Evolutionary conservation across 2,329 filamentous ascomycete genomes (phyloP).

Genomic region (Diaporthe capsici): DNA sequence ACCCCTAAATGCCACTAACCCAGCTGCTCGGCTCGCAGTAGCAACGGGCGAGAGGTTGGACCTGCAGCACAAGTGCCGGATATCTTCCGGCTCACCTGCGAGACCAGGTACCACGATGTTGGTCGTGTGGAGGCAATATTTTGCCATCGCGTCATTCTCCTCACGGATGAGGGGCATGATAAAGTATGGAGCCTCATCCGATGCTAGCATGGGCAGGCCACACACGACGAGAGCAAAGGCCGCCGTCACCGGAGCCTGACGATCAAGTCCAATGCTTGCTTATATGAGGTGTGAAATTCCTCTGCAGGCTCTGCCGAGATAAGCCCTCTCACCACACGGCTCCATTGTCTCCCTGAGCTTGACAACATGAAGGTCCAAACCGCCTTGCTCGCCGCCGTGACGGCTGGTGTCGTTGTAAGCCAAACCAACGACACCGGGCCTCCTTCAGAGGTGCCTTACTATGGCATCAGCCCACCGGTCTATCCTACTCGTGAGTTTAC

Average conservation of each 20-base stretch:
- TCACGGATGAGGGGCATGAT: slow-evolving; percentile 18
- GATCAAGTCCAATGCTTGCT: neutral
- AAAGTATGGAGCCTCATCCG: slow-evolving; percentile 2
- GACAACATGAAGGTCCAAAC: slow-evolving; percentile 38
- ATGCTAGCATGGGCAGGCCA: slow-evolving; percentile 16
- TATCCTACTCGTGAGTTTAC: slow-evolving; percentile 50
- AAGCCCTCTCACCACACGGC: slow-evolving; percentile 8
- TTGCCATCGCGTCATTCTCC: slow-evolving; percentile 15
- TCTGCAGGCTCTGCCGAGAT: neutral
- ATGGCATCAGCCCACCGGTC: slow-evolving; percentile 52
- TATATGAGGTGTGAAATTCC: slow-evolving; percentile 4
- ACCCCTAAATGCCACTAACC: neutral
- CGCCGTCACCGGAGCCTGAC: slow-evolving; percentile 5
- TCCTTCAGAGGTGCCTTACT: slow-evolving; percentile 51
- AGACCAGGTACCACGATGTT: slow-evolving; percentile 8
- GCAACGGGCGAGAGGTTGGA: slow-evolving; percentile 2
- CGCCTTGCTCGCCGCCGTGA: slow-evolving; percentile 21
- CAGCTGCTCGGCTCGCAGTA: neutral
- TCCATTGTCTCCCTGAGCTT: neutral
- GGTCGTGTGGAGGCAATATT: slow-evolving; percentile 3
- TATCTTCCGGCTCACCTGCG: slow-evolving; percentile 9
- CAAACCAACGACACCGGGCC: slow-evolving; percentile 36
- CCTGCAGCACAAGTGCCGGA: slow-evolving; percentile 29
- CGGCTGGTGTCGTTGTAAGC: slow-evolving; percentile 29
- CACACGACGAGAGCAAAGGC: neutral